Evolutionary conservation across 2,329 filamentous ascomycete genomes (phyloP), one percentile per base, ranked within the genome.

Genomic region (Bipolaris bicolor): DNA sequence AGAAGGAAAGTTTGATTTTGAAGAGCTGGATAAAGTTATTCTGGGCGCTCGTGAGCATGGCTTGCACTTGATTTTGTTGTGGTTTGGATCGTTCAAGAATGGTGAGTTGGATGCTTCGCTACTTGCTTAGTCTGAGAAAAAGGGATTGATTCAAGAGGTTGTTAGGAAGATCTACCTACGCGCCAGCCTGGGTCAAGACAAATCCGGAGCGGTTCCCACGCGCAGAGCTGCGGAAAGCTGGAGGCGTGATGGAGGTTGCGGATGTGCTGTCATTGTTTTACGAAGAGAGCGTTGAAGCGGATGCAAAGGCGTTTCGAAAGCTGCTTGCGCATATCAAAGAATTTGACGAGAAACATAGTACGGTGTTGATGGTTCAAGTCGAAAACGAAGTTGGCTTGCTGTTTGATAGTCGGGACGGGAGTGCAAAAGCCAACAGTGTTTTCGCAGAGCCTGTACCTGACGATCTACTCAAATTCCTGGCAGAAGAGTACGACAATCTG

Each of bases 291-390:
- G 16, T 65, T 58, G 39, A 69, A 72, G 43, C 75, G 6, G 79
- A 81, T 60, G 67, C 71, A 0, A 77, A 71, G 56, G 79, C 78
- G 1, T 82, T 80, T 57, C 53, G 56, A 1, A 64, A 58, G 33
- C 64, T 82, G 9, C 71, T 81, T 71, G 57, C 60, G 5, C 78
- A 81, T 49, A 45, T 81, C 10, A 77, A 77, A 6, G 69, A 80
- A 2, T 64, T 84, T 4, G 82, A 85, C 44, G 70, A 69, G 1
- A 66, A 76, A 10, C 74, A 84, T 41, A 77, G 72, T 2, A 85
- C 82, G 0, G 82, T 85, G 0, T 60, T 85, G 2, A 85, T 85
- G 83, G 78, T 84, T 0, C 83, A 85, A 59, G 82, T 86, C n/a
- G 81, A 86, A 67, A 85, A 85, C 40, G 83, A 85, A 69, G 77